Evolutionary conservation across 441 rosid species (phyloP).

Genomic region (Mallotus repandus): DNA sequence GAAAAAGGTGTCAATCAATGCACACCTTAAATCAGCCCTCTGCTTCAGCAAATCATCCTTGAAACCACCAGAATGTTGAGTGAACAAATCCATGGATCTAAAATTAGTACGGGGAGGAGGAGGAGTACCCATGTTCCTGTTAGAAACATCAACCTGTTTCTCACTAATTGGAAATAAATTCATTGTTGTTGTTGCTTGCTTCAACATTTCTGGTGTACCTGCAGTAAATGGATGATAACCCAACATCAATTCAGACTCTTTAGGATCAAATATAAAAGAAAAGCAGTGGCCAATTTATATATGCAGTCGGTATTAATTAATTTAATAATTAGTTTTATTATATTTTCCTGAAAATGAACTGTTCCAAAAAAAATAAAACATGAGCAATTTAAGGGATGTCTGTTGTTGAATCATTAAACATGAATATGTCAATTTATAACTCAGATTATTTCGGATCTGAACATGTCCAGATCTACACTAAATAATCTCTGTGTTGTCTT

Average conservation of each 20-base stretch:
- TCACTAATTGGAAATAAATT: conserved; percentile 50
- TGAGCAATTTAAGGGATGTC: conserved; percentile 13
- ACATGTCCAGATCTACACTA: no score
- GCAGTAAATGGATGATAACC: conserved; percentile 20
- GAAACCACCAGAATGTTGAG: conserved; percentile 46
- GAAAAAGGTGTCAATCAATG: conserved; percentile 12
- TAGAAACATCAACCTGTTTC: conserved; percentile 19
- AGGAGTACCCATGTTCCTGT: conserved; percentile 13
- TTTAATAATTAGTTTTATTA: no score
- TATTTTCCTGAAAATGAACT: not conserved
- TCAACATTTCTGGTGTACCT: conserved; percentile 38
- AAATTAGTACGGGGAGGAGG: conserved; percentile 23
- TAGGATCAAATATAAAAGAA: no score
- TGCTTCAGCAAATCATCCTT: conserved; percentile 33
- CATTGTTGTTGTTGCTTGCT: conserved; percentile 44
- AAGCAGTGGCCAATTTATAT: no score
- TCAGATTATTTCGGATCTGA: conserved; percentile 28
- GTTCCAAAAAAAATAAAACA: not conserved
- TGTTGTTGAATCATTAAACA: conserved; percentile 22
- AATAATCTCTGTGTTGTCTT: no score
- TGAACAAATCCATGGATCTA: conserved; percentile 52
- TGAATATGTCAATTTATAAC: conserved; percentile 27
- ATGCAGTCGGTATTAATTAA: no score
- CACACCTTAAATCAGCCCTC: conserved; percentile 45
- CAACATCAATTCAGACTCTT: no score